These are phyloP conservation scores for Backusella psychrophila DNA, from an alignment of 192 early-diverging fungal species.

Conservation along the genomic window DNA sequence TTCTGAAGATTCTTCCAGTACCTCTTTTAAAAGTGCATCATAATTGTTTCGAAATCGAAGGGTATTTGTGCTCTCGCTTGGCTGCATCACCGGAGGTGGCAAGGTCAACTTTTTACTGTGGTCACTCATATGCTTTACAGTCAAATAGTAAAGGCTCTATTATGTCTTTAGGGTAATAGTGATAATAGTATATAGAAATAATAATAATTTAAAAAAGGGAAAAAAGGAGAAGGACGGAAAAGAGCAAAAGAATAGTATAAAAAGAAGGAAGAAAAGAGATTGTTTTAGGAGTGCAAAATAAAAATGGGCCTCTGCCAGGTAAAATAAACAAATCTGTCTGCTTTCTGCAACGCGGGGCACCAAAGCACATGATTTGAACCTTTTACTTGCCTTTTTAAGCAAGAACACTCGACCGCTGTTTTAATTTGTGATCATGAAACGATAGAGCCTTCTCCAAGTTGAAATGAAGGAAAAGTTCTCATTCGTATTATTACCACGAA, in stretches of 20 bases:
- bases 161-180: background rate
- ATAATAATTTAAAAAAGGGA: background rate
- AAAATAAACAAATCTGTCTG: background rate
- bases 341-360: constrained; percentile 5
- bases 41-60: constrained; percentile 38
- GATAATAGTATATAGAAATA: background rate
- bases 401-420: background rate
- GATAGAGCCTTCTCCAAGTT: too few species aligned
- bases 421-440: background rate
- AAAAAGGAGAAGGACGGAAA: background rate
- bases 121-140: background rate
- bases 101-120: background rate
- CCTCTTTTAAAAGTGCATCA: constrained; percentile 52
- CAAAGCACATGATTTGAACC: constrained; percentile 4
- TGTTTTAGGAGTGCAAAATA: background rate
- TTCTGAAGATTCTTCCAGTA: constrained; percentile 48
- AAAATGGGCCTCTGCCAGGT: background rate
- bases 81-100: constrained; percentile 10
- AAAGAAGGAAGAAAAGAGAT: background rate
- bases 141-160: background rate
- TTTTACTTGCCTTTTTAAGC: background rate
- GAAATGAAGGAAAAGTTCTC: too few species aligned
- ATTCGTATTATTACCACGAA: too few species aligned
- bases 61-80: constrained; percentile 25
- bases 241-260: background rate